phyloP scores from a whole-genome alignment of 2,329 filamentous ascomycete genomes.

The Penicillium frequentans region DNA sequence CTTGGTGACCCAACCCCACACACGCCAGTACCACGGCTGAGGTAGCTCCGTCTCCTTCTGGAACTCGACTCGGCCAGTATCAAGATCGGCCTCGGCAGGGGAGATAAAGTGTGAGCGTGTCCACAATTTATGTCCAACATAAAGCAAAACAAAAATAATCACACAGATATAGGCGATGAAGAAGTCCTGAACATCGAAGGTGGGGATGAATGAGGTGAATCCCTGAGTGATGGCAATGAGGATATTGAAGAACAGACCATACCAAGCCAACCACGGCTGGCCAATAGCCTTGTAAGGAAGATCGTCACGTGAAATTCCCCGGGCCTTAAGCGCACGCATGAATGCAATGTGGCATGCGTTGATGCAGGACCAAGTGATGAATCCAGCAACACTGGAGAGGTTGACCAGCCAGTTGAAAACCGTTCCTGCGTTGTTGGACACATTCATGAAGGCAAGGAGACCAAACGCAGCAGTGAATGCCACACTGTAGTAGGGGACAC shows the following conservation, averaged over 20 bases:
- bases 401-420: conserved; percentile 52
- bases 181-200: conserved; percentile 60
- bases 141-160: conserved; percentile 62
- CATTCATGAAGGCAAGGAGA: conserved; percentile 68
- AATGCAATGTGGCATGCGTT: conserved; percentile 63
- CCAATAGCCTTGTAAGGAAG: conserved; percentile 62
- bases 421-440: conserved; percentile 58
- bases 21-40: conserved; percentile 27
- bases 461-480: conserved; percentile 53
- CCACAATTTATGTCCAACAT: conserved; percentile 59
- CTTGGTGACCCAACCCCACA: conserved; percentile 25
- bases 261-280: conserved; percentile 65
- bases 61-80: conserved; percentile 38
- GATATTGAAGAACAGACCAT: conserved; percentile 64
- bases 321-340: conserved; percentile 56
- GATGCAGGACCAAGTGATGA: conserved; percentile 37
- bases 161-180: conserved; percentile 65
- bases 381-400: conserved; percentile 35
- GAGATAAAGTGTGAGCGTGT: conserved; percentile 37
- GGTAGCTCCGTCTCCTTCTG: conserved; percentile 33
- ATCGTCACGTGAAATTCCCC: conserved; percentile 56
- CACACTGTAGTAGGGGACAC: conserved; percentile 46
- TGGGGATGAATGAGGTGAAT: conserved; percentile 64
- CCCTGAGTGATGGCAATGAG: conserved; percentile 67
- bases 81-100: conserved; percentile 43